phyloP scores from a whole-genome alignment of 1,284 basidiomycete species.

The Ganoderma boninense region DNA sequence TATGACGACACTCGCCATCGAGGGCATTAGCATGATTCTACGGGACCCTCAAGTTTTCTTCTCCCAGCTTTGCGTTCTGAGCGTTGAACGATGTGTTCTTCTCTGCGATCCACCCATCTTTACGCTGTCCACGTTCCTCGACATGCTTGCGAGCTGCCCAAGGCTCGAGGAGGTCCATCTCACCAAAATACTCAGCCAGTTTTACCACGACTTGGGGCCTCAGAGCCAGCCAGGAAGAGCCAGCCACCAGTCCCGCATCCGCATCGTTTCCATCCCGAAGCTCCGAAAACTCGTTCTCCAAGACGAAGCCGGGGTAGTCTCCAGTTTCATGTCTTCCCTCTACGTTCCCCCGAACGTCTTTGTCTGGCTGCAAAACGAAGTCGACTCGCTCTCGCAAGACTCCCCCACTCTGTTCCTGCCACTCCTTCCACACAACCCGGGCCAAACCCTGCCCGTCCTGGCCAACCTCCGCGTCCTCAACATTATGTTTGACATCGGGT shows the following conservation, averaged over 20 bases:
- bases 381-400: neutral
- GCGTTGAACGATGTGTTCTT: neutral
- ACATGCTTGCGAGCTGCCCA: neutral
- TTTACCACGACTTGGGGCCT: neutral
- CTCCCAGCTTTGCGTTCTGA: neutral
- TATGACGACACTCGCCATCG: neutral
- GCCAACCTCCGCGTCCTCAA: neutral
- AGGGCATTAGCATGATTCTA: neutral
- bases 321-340: neutral
- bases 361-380: neutral
- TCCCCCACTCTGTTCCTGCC: neutral
- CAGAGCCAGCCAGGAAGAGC: neutral
- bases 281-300: neutral
- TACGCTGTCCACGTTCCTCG: neutral
- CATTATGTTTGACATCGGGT: neutral
- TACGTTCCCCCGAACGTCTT: neutral
- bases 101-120: conserved; percentile 1
- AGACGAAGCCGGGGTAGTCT: neutral
- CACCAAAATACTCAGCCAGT: neutral
- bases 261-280: neutral
- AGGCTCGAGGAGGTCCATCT: neutral
- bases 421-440: neutral
- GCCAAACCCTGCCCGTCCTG: neutral
- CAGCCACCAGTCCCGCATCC: neutral
- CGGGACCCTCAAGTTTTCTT: neutral